These are phyloP conservation scores for Populus pruinosa DNA, from an alignment of 345 rosid genomes.

Conservation along the genomic window DNA sequence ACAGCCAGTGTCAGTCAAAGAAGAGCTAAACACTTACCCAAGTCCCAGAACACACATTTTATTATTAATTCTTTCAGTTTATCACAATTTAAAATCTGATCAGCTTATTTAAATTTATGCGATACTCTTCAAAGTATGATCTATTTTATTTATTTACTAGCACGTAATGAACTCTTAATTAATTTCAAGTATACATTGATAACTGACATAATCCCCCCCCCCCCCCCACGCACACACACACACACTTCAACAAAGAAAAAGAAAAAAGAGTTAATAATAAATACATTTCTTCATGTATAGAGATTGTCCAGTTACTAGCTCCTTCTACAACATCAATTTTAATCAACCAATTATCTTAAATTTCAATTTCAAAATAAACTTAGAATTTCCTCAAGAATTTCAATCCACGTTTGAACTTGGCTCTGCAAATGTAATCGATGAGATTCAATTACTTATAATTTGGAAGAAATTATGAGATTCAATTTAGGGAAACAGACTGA, in stretches of 20 bases:
- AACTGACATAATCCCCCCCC: neutral
- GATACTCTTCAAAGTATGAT: neutral
- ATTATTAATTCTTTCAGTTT: neutral
- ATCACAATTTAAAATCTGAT: neutral
- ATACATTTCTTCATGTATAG: no score
- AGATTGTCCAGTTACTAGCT: neutral
- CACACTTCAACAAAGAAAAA: no score
- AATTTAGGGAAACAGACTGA: slow-evolving; percentile 18
- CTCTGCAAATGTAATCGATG: no score
- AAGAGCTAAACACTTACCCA: neutral
- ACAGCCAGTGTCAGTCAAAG: slow-evolving; percentile 7
- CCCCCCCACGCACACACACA: no score
- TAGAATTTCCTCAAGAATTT: neutral
- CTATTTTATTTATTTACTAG: no score
- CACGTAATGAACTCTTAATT: neutral
- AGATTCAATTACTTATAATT: neutral
- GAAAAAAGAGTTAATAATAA: neutral
- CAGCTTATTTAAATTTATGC: neutral
- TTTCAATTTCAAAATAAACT: neutral
- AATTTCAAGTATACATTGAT: neutral
- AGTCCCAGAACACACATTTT: neutral
- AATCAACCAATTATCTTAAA: neutral
- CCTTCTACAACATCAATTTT: neutral
- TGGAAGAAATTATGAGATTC: neutral
- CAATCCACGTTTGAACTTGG: neutral